These are phyloP conservation scores for Colletotrichum shisoi DNA, from an alignment of 2,329 filamentous ascomycete species.

Conservation along the genomic window DNA sequence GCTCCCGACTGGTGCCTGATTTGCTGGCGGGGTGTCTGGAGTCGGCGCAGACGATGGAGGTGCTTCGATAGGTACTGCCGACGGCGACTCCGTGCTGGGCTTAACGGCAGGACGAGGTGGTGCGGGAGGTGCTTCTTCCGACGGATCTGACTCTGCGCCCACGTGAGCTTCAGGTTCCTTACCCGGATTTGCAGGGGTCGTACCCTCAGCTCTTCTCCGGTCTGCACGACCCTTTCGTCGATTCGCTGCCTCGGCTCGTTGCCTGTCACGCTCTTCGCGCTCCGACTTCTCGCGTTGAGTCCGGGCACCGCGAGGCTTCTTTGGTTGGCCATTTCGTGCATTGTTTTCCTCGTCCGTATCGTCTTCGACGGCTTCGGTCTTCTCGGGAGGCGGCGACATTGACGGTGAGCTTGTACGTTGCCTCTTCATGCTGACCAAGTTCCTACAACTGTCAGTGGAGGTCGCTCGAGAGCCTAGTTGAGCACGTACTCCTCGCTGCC, in stretches of 20 bases:
- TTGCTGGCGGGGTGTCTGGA: conserved; percentile 58
- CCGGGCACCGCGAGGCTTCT: conserved; percentile 68
- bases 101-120: conserved; percentile 44
- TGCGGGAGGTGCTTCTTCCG: conserved; percentile 70
- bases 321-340: conserved; percentile 59
- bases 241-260: conserved; percentile 75
- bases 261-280: conserved; percentile 77
- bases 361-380: conserved; percentile 59
- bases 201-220: conserved; percentile 82
- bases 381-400: conserved; percentile 64
- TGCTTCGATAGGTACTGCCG: conserved; percentile 45
- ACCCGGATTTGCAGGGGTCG: conserved; percentile 43
- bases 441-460: conserved; percentile 57
- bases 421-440: conserved; percentile 76
- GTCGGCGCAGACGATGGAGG: conserved; percentile 48
- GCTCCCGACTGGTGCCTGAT: conserved; percentile 51
- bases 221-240: conserved; percentile 85
- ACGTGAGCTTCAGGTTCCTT: conserved; percentile 50
- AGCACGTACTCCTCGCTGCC: conserved; percentile 89
- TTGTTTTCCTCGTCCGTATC: conserved; percentile 76
- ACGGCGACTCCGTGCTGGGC: conserved; percentile 43
- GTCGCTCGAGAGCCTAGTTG: background rate
- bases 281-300: conserved; percentile 70
- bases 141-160: conserved; percentile 72
- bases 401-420: conserved; percentile 84